Evolutionary conservation across 495 filamentous ascomycete species (phyloP).

Genomic region (Daldinia loculata): DNA sequence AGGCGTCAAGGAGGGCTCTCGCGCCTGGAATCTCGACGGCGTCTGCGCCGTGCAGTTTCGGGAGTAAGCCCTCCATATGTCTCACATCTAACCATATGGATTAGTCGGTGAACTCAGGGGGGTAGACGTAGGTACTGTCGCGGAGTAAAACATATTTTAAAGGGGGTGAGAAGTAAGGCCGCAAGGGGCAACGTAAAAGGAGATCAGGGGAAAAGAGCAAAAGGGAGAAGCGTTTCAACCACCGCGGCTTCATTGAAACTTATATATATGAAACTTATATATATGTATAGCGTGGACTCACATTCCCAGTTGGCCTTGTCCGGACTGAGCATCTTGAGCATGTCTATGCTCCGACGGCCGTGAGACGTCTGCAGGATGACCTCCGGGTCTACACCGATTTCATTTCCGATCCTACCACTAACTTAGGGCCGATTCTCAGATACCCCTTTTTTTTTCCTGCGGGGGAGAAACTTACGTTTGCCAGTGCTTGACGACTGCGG

Average conservation of each 20-base stretch:
- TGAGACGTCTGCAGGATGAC: constrained; percentile 89
- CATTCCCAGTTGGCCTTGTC: constrained; percentile 91
- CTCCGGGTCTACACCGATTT: constrained; percentile 82
- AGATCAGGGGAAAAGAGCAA: constrained; percentile 6
- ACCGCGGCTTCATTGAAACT: neutral
- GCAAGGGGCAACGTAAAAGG: constrained; percentile 12
- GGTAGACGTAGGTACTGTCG: constrained; percentile 11
- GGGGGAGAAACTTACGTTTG: constrained; percentile 64
- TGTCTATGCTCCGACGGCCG: constrained; percentile 85
- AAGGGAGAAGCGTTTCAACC: neutral
- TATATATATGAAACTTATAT: neutral
- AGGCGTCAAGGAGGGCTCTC: constrained; percentile 52
- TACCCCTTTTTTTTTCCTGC: neutral
- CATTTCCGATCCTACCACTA: constrained; percentile 72
- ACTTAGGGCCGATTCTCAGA: constrained; percentile 12
- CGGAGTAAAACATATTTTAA: constrained; percentile 15
- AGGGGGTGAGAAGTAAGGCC: constrained; percentile 13
- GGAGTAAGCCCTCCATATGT: constrained; percentile 79
- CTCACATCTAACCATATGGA: constrained; percentile 69
- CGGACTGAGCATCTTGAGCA: constrained; percentile 75
- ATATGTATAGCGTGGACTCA: constrained; percentile 55
- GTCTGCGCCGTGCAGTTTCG: constrained; percentile 75
- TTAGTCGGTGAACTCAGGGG: constrained; percentile 16
- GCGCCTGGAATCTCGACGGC: constrained; percentile 83
- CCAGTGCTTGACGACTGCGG: constrained; percentile 94